Evolutionary conservation across 495 filamentous ascomycete species (phyloP).

Genomic region (Hypoxylon trugodes): DNA sequence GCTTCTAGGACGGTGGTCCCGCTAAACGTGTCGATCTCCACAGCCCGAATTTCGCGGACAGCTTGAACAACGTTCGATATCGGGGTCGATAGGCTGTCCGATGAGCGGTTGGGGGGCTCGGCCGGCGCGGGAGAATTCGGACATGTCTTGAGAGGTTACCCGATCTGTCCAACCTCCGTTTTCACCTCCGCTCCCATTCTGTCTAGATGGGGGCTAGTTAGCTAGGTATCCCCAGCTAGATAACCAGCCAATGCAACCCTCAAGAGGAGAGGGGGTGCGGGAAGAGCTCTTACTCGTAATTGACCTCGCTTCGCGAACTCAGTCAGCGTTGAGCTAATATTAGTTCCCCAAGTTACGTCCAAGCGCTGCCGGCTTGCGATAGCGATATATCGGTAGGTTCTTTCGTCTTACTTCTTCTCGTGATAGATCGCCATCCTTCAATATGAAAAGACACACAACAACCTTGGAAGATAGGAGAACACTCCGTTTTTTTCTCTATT

Average conservation of each 20-base stretch:
- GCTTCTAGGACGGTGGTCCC: conserved; percentile 63
- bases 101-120: conserved; percentile 61
- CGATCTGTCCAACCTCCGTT: background rate
- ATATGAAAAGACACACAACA: too few species aligned
- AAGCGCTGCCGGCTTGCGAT: too few species aligned
- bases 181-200: background rate
- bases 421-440: too few species aligned
- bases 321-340: too few species aligned
- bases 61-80: conserved; percentile 65
- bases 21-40: conserved; percentile 62
- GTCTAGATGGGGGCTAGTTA: background rate
- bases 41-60: conserved; percentile 62
- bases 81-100: conserved; percentile 62
- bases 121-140: conserved; percentile 65
- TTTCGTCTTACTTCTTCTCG: background rate
- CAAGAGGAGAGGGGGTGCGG: too few species aligned
- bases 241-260: too few species aligned
- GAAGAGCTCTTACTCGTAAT: too few species aligned
- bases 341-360: too few species aligned
- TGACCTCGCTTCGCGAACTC: too few species aligned
- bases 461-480: too few species aligned
- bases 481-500: too few species aligned
- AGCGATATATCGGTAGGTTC: background rate
- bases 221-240: background rate
- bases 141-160: conserved; percentile 58